These are phyloP conservation scores for Artemisia tridentata DNA, from an alignment of 129 eudicot genomes.

Conservation along the genomic window DNA sequence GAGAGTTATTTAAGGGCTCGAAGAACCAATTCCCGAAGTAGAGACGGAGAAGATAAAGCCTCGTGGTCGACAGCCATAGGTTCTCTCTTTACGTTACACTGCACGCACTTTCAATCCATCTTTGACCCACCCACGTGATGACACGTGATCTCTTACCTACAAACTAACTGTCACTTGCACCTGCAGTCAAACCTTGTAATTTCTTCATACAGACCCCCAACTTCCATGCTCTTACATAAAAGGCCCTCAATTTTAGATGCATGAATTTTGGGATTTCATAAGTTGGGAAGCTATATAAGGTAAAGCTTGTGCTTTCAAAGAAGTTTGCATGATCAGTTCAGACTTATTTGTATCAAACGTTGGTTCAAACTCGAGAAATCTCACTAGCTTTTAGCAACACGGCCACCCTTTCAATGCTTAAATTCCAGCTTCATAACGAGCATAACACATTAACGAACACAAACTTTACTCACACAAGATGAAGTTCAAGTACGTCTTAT, in stretches of 20 bases:
- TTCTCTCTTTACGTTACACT: constrained; percentile 36
- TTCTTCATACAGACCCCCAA: not conserved
- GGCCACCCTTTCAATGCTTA: not conserved
- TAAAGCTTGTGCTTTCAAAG: no score
- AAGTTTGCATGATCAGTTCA: no score
- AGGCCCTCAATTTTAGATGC: not conserved
- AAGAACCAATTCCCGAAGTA: constrained; percentile 25
- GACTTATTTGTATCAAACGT: no score
- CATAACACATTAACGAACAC: no score
- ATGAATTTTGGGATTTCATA: no score
- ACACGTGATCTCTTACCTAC: constrained; percentile 27
- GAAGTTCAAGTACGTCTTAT: no score
- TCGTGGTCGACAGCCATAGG: constrained; percentile 44
- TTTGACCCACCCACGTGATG: constrained; percentile 36
- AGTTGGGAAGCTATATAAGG: no score
- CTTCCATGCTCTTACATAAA: not conserved
- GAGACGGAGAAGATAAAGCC: constrained; percentile 39
- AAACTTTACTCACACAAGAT: no score
- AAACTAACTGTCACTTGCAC: not conserved
- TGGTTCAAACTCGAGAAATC: no score
- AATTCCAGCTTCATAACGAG: not conserved
- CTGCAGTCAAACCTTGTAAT: constrained; percentile 10
- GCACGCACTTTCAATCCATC: constrained; percentile 38
- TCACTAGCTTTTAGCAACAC: no score
- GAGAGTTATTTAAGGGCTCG: constrained; percentile 33